A percentile compares a stretch with the other conserved stretches of the same genome.
Evolutionary conservation across 768 basidiomycete genomes (phyloP).

Genomic region (Steccherinum ochraceum): DNA sequence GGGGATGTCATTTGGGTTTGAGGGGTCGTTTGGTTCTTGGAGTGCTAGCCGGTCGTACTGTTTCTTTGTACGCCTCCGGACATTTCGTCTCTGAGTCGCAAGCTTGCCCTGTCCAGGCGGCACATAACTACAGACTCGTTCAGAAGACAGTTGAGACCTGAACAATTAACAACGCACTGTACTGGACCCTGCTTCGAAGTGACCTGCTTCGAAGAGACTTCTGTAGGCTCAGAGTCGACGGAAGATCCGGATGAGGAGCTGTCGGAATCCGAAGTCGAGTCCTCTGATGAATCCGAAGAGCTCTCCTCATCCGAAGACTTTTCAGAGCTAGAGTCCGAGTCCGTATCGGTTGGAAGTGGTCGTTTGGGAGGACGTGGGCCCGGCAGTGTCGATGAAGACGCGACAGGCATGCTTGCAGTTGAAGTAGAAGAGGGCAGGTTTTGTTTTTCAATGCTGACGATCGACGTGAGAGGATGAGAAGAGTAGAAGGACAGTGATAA

Average conservation of each 20-base stretch:
- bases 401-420: not conserved
- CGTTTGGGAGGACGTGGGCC: not conserved
- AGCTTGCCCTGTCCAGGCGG: slow-evolving; percentile 59
- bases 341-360: not conserved
- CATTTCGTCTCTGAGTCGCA: slow-evolving; percentile 49
- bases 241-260: slow-evolving; percentile 15
- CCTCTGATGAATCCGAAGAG: slow-evolving; percentile 10
- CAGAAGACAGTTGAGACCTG: not conserved
- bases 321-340: not conserved
- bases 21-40: slow-evolving; percentile 11
- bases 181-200: slow-evolving; percentile 8
- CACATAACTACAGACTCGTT: slow-evolving; percentile 22
- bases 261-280: slow-evolving; percentile 5
- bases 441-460: slow-evolving; percentile 5
- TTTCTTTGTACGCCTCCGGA: slow-evolving; percentile 46
- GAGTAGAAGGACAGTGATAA: not conserved
- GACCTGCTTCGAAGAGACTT: slow-evolving; percentile 18
- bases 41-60: slow-evolving; percentile 22
- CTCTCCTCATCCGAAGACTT: not conserved
- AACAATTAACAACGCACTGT: no score
- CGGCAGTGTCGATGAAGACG: not conserved
- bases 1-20: slow-evolving; percentile 39
- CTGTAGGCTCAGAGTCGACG: slow-evolving; percentile 13
- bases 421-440: not conserved
- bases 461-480: not conserved